phyloP scores from a whole-genome alignment of 805 yeast genomes.

The Candida cerambycidarum region DNA sequence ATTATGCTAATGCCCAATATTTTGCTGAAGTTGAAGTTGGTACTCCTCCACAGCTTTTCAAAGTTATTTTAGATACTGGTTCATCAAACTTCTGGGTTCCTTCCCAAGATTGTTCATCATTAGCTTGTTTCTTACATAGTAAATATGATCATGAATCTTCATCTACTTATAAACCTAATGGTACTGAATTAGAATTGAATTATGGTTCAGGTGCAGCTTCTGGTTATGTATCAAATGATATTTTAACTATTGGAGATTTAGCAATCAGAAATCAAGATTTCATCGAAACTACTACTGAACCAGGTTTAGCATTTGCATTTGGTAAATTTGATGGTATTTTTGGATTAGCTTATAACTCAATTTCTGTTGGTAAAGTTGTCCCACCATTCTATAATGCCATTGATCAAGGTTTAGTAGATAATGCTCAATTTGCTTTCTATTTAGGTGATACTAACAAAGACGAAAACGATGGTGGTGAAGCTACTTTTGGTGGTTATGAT shows the following conservation, averaged over 20 bases:
- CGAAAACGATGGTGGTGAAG: slow-evolving; percentile 79
- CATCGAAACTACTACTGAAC: slow-evolving; percentile 96
- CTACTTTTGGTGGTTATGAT: slow-evolving; percentile 94
- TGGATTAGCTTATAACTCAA: slow-evolving; percentile 91
- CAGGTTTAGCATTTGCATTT: slow-evolving; percentile 96
- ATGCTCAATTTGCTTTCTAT: slow-evolving; percentile 84
- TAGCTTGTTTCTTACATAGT: slow-evolving; percentile 92
- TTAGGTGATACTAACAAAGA: slow-evolving; percentile 74
- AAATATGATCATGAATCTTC: slow-evolving; percentile 86
- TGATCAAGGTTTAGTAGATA: slow-evolving; percentile 75
- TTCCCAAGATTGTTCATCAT: slow-evolving; percentile 78
- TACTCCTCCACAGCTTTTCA: slow-evolving; percentile 90
- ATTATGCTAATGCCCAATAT: slow-evolving; percentile 95
- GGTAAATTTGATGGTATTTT: slow-evolving; percentile 98
- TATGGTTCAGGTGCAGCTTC: slow-evolving; percentile 93
- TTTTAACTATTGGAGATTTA: slow-evolving; percentile 78
- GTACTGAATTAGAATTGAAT: slow-evolving; percentile 78
- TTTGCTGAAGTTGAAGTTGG: slow-evolving; percentile 89
- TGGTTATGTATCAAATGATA: slow-evolving; percentile 89
- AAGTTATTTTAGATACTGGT: slow-evolving; percentile 95
- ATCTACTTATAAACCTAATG: slow-evolving; percentile 83
- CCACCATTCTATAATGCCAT: slow-evolving; percentile 95
- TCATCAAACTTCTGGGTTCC: slow-evolving; percentile 98
- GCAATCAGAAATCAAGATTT: slow-evolving; percentile 85
- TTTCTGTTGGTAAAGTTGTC: slow-evolving; percentile 83